Base-by-base conservation (phyloP, 148 eudicot species). In the Pouteria glomerata region DNA sequence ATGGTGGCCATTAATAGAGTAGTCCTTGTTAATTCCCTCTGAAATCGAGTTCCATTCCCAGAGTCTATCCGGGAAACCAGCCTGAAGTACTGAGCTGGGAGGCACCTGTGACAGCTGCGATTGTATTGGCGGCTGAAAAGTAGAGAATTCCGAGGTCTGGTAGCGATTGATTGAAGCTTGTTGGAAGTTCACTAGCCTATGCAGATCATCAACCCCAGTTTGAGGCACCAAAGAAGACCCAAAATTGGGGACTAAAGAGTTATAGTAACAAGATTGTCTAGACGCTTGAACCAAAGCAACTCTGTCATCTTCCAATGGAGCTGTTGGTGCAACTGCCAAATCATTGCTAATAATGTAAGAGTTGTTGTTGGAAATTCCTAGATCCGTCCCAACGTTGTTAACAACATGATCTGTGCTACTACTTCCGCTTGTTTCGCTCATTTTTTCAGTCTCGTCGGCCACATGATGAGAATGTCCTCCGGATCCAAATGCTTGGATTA, bases 21-120 rank as follows among this genome's bases (percentile, higher is more conserved):
- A 89, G 57, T 89, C 92, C 63, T 88, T 78, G 74, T 63, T n/a
- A n/a, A n/a, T 82, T 24, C 78, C 87, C 72, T 84, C 87, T 5
- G 77, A 77, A 39, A 69, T 77, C 3, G 83, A 75, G 41, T 83
- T 86, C 96, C 92, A 89, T 35, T 87, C 97, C 97, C 97, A 92
- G 60, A 85, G 61, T 73, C 88, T 58, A 12, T 87, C 94, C 0
- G 81, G 24, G 51, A 73, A 84, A 7, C 73, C 42, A 18, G 70
- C 76, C 48, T 75, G 81, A 61, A 35, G 34, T 35, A n/a, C n/a
- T n/a, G 50, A 47, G 33, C 69, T 80, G 12, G 53, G 77, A 45
- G 3, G 56, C 67, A 6, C 52, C 69, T 58, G 67, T 55, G 23
- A 68, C 8, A 62, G 29, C n/a, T 61, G 68, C 23, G 71, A 61